Evolutionary conservation across 805 yeast genomes (phyloP).

Genomic region (Pichia nanzhaoensis): DNA sequence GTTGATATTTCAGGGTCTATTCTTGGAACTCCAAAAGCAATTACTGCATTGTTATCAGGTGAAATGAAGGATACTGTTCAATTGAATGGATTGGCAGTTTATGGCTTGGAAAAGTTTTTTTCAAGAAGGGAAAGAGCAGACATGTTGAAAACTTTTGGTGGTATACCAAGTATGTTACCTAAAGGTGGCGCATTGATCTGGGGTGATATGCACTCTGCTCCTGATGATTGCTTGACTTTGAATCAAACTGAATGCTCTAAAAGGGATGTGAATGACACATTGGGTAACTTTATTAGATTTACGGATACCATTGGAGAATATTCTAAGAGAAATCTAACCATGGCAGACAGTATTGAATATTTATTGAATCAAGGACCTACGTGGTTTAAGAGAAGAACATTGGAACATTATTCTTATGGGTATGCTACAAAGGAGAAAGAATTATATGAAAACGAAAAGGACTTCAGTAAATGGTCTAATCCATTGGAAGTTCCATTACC

Average conservation of each 20-base stretch:
- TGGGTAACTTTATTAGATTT: constrained; percentile 72
- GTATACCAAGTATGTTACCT: constrained; percentile 91
- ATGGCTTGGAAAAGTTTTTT: constrained; percentile 90
- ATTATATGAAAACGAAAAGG: constrained; percentile 56
- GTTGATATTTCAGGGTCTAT: constrained; percentile 87
- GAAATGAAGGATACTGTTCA: constrained; percentile 98
- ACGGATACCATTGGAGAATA: constrained; percentile 37
- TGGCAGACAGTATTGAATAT: constrained; percentile 61
- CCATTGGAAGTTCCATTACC: constrained; percentile 92
- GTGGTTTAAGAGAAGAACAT: constrained; percentile 65
- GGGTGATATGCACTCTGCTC: constrained; percentile 67
- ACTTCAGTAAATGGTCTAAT: constrained; percentile 82
- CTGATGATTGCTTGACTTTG: constrained; percentile 48
- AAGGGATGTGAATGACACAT: constrained; percentile 30
- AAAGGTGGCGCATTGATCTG: constrained; percentile 89
- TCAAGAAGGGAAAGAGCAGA: constrained; percentile 84
- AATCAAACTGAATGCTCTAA: constrained; percentile 13
- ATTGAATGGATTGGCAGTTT: constrained; percentile 84
- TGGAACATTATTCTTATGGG: constrained; percentile 74
- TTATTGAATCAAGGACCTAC: constrained; percentile 59
- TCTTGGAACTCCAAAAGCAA: constrained; percentile 91
- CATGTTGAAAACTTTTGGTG: constrained; percentile 84
- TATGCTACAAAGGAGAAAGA: constrained; percentile 55
- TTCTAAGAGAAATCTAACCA: constrained; percentile 50
- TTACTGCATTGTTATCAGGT: constrained; percentile 89